These are phyloP conservation scores for Melocanna baccifera DNA, from an alignment of 176 grass and related monocot species.

Conservation along the genomic window DNA sequence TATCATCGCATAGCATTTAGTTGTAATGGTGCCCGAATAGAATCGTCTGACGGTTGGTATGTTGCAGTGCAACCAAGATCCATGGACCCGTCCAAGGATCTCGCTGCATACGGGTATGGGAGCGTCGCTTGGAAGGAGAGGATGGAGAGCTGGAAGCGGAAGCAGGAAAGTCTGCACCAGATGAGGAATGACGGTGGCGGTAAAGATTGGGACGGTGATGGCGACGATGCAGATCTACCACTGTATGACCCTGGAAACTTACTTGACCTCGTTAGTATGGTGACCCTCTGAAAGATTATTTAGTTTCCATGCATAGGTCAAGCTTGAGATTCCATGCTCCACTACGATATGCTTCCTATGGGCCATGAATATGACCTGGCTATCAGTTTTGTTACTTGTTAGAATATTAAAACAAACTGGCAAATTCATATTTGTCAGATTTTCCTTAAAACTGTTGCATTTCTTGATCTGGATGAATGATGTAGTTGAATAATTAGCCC, in stretches of 20 bases:
- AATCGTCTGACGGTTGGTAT: background rate
- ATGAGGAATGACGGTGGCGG: constrained; percentile 40
- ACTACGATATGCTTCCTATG: background rate
- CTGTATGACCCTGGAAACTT: constrained; percentile 46
- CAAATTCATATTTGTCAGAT: background rate
- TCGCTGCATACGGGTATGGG: constrained; percentile 76
- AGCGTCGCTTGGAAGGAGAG: constrained; percentile 90
- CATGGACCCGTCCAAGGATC: constrained; percentile 82
- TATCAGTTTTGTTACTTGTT: background rate
- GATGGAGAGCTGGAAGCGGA: constrained; percentile 89
- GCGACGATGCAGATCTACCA: constrained; percentile 68
- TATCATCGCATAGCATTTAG: background rate
- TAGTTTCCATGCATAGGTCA: background rate
- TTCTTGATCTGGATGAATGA: background rate
- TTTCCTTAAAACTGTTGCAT: background rate
- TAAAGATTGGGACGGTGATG: constrained; percentile 60
- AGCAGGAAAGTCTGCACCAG: constrained; percentile 70
- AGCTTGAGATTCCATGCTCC: background rate
- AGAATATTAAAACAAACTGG: background rate
- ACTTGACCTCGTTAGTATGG: background rate
- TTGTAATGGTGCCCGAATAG: background rate
- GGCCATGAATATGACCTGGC: background rate
- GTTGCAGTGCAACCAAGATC: constrained; percentile 72
- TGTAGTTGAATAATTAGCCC: background rate
- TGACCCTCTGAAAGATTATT: background rate